Base-by-base conservation (phyloP, 2,329 filamentous ascomycete species). In the Ceratocystis cubensis region DNA sequence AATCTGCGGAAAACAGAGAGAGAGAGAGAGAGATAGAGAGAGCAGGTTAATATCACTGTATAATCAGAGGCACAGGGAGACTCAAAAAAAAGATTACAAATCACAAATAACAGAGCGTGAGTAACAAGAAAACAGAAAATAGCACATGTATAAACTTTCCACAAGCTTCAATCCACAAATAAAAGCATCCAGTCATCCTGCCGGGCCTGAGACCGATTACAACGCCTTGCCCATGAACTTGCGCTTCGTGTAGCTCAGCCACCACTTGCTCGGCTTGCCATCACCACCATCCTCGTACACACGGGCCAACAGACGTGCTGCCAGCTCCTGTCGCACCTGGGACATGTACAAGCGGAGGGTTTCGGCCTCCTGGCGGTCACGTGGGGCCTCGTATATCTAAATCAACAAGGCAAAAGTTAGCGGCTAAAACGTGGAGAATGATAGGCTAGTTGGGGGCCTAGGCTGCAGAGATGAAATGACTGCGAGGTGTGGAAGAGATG, bases 201-300 rank as follows among this genome's bases (percentile, higher is more conserved):
- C 48, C 46, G 3, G 46, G 8, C 46, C 20, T 20, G 46, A 10
- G n/a, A 50, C 25, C 44, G 8, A 45, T 75, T 81, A 92, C 78
- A 94, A 79, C 71, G 84, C 84, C 85, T 97, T 97, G 76, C 92
- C 92, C 94, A 99, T 97, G 75, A 99, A 99, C 85, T 96, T 96
- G 79, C 94, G 87, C 86, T 97, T 97, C 65, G 89, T 90, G 76
- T 96, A 99, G 81, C 94, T 97, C 75, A 99, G 78, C 94, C 94
- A 99, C 90, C 93, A 97, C 85, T 95, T 84, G 76, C 79, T 83
- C 66, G 84, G 84, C 77, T 83, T 84, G 78, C 89, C 76, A 80
- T 92, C 77, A 74, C 84, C 76, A 76, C 82, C 71, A 78, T 92
- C 91, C 66, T 88, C 87, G 75, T 96, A 99, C 70, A 99, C 87